Base-by-base conservation (phyloP, 2,329 filamentous ascomycete genomes). In the Aspergillus unguis region DNA sequence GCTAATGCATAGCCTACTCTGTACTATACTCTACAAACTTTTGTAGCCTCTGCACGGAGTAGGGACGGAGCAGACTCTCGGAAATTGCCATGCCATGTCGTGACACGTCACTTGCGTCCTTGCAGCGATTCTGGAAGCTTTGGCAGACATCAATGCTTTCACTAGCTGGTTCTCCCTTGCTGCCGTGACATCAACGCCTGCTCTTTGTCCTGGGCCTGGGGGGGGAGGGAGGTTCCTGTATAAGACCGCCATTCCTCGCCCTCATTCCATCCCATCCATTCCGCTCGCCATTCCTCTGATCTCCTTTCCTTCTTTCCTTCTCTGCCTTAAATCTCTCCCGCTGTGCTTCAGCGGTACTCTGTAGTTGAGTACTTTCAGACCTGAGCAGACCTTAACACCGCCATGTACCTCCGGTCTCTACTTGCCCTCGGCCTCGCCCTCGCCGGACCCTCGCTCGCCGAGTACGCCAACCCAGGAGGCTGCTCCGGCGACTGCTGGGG, bases 401-500 rank as follows among this genome's bases (percentile, higher is more conserved):
- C 32, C 27, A 28, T 46, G 9, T 7, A 7, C 26, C 5, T 23
- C 42, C 42, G 5, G 3, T 8, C 27, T 33, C 31, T n/a, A 25
- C n/a, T 35, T n/a, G 33, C 43, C 32, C 46, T 42, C 33, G 17
- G 23, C 38, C 42, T 64, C 33, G 44, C 61, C 44, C 44, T 38
- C 32, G 11, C 60, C 23, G 66, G 63, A 31, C 11, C 36, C 37
- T 17, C 23, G 7, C 17, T 33, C 8, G 47, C 38, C 23, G 38
- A 49, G 38, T 71, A 68, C 49, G 54, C 66, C 4, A 54, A 64
- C 52, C 65, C 65, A 5, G 67, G 66, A 9, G 50, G 63, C 35
- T 71, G 68, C 50, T 65, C 60, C 1, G 68, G 68, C 31, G 48
- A 63, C 32, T 71, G 68, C 56, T 67, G 65, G 63, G 61, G 64